These are phyloP conservation scores for Glycine tomentella DNA, from an alignment of 306 rosid species.

Conservation along the genomic window DNA sequence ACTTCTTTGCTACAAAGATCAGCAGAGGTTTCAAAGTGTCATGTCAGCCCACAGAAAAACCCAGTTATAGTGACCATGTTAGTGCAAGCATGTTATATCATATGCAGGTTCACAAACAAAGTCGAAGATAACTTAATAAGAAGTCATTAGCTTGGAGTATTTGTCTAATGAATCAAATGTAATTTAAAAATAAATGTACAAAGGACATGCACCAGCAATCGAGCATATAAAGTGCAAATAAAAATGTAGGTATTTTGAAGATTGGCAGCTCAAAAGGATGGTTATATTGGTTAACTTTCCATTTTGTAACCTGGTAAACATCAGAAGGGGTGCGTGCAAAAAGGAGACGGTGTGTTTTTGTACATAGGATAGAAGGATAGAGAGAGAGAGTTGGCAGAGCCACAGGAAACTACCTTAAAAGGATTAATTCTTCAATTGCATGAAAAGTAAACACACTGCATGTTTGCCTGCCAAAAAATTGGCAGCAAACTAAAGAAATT, in stretches of 20 bases:
- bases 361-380: background rate
- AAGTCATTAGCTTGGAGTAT: constrained; percentile 12
- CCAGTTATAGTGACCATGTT: background rate
- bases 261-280: constrained; percentile 7
- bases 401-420: constrained; percentile 7
- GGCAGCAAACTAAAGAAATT: constrained; percentile 2
- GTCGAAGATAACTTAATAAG: background rate
- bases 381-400: background rate
- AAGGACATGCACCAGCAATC: background rate
- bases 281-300: constrained; percentile 10
- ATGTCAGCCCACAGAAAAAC: constrained; percentile 16
- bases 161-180: constrained; percentile 3
- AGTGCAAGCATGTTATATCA: constrained; percentile 17
- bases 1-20: background rate
- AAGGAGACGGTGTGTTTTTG: background rate
- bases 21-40: background rate
- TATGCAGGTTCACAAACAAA: constrained; percentile 14
- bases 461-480: constrained; percentile 25
- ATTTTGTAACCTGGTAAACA: background rate
- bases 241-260: background rate
- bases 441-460: constrained; percentile 3
- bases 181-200: background rate
- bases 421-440: background rate
- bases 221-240: background rate
- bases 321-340: background rate